A percentile compares a stretch with the other conserved stretches of the same genome.
Evolutionary conservation across 2,329 filamentous ascomycete genomes (phyloP).

Genomic region (Trichoderma sp.): DNA sequence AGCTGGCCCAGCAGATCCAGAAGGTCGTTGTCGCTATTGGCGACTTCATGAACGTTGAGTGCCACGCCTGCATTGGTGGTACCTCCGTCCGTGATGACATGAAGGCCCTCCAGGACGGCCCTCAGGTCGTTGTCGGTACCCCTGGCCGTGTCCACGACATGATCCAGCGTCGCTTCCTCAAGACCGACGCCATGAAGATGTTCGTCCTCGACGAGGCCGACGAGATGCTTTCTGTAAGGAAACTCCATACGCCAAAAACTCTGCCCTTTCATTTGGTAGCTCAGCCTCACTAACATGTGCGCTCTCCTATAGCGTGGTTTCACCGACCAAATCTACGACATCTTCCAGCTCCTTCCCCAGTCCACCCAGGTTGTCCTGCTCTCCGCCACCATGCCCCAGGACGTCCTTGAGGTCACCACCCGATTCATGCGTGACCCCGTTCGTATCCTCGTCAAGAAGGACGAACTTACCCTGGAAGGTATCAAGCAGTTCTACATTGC

Average conservation of each 20-base stretch:
- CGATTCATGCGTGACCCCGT: slow-evolving; percentile 99
- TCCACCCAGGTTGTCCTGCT: slow-evolving; percentile 98
- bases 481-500: slow-evolving; percentile 99
- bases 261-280: background rate
- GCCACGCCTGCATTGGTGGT: slow-evolving; percentile 98
- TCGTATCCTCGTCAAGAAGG: slow-evolving; percentile 99
- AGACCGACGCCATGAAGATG: slow-evolving; percentile 99
- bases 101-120: slow-evolving; percentile 94
- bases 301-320: slow-evolving; percentile 76
- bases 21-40: slow-evolving; percentile 94
- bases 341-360: slow-evolving; percentile 98
- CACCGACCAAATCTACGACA: slow-evolving; percentile 99
- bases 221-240: slow-evolving; percentile 89
- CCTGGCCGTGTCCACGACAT: slow-evolving; percentile 99
- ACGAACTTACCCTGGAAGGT: slow-evolving; percentile 98
- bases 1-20: slow-evolving; percentile 98
- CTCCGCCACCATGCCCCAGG: slow-evolving; percentile 98
- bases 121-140: slow-evolving; percentile 96
- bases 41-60: slow-evolving; percentile 99
- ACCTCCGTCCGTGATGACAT: slow-evolving; percentile 98
- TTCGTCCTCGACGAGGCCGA: slow-evolving; percentile 99
- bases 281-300: slow-evolving; percentile 41
- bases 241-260: background rate
- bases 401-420: slow-evolving; percentile 98
- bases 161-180: slow-evolving; percentile 97